phyloP scores from a whole-genome alignment of 2,329 filamentous ascomycete species.

The Arthroderma uncinatum region DNA sequence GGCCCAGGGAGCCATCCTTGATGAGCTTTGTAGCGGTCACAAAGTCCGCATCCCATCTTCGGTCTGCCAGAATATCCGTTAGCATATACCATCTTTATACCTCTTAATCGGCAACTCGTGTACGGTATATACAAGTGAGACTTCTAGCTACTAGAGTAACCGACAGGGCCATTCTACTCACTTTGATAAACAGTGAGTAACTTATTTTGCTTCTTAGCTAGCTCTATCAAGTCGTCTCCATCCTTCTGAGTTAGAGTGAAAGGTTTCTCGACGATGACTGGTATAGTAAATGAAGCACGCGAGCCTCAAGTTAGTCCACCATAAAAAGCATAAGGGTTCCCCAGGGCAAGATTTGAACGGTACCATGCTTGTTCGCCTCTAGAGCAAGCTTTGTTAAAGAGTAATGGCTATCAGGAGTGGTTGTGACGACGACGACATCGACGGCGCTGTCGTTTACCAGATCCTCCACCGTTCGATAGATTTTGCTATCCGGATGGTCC shows the following conservation, averaged over 20 bases:
- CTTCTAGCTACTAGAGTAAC: background rate
- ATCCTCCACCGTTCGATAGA: slow-evolving; percentile 51
- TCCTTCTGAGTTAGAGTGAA: slow-evolving; percentile 63
- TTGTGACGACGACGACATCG: slow-evolving; percentile 60
- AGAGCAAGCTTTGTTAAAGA: slow-evolving; percentile 53
- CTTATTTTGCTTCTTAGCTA: slow-evolving; percentile 42
- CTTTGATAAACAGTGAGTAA: slow-evolving; percentile 60
- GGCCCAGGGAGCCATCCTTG: slow-evolving; percentile 49
- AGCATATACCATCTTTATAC: too few species aligned
- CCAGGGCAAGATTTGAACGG: background rate
- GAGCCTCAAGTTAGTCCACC: background rate
- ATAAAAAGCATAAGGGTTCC: too few species aligned
- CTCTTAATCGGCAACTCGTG: too few species aligned
- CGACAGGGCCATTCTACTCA: slow-evolving; percentile 17
- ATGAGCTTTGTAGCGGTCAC: slow-evolving; percentile 56
- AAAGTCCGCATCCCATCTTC: slow-evolving; percentile 69
- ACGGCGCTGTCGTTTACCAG: slow-evolving; percentile 55
- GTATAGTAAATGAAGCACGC: too few species aligned
- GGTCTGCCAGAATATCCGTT: slow-evolving; percentile 32
- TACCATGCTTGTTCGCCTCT: slow-evolving; percentile 57
- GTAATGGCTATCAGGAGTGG: slow-evolving; percentile 61
- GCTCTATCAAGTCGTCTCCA: slow-evolving; percentile 50
- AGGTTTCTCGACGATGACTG: slow-evolving; percentile 71
- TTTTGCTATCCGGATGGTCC: slow-evolving; percentile 55
- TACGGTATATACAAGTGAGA: background rate